Evolutionary conservation across 108 stramenopile species (phyloP).

Genomic region (Cyclotella baltica): DNA sequence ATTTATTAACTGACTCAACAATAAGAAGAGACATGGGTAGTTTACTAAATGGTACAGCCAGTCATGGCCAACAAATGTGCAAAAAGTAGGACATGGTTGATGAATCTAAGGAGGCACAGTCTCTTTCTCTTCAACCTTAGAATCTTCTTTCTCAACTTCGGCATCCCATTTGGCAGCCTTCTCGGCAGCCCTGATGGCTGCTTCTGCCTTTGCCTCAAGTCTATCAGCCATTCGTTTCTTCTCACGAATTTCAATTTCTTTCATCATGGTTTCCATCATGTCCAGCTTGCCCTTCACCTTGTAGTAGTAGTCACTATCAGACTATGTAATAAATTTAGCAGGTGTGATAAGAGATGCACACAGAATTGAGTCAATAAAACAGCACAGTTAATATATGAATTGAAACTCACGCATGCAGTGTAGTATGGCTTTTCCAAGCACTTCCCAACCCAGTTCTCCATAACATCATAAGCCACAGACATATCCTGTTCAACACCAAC

Average conservation of each 20-base stretch:
- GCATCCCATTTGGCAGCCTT: slow-evolving; percentile 71
- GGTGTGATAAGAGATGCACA: slow-evolving; percentile 15
- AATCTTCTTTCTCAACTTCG: slow-evolving; percentile 66
- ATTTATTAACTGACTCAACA: too few species aligned
- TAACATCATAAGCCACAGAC: slow-evolving; percentile 90
- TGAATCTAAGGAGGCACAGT: too few species aligned
- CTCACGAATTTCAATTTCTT: slow-evolving; percentile 98
- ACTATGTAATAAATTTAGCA: slow-evolving; percentile 47
- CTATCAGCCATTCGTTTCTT: slow-evolving; percentile 97
- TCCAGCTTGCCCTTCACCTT: slow-evolving; percentile 86
- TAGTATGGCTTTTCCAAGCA: slow-evolving; percentile 78
- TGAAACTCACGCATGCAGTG: slow-evolving; percentile 89
- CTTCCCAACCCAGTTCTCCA: slow-evolving; percentile 88
- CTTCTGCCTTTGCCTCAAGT: slow-evolving; percentile 93
- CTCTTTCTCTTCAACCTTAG: slow-evolving; percentile 21
- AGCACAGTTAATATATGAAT: too few species aligned
- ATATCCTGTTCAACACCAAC: slow-evolving; percentile 87
- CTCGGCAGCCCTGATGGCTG: slow-evolving; percentile 81
- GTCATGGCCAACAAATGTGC: too few species aligned
- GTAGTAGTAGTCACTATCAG: slow-evolving; percentile 88
- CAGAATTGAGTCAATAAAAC: background rate
- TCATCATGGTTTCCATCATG: slow-evolving; percentile 98
- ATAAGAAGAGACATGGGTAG: too few species aligned
- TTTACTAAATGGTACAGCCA: too few species aligned
- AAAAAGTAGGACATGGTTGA: too few species aligned